Base-by-base conservation (phyloP, 768 basidiomycete species). In the Multifurca ochricompacta region DNA sequence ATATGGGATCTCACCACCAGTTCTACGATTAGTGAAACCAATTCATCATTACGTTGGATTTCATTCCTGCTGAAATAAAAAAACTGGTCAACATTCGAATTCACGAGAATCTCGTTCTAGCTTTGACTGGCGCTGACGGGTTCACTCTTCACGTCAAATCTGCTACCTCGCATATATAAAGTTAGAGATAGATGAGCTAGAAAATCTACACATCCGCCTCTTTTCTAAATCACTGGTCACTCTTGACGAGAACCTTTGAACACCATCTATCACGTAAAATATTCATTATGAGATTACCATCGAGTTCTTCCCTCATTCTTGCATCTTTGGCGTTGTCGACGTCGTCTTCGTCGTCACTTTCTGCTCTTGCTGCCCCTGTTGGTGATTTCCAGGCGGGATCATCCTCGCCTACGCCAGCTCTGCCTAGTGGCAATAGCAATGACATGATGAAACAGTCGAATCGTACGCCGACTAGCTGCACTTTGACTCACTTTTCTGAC, bases 281-380 rank as follows among this genome's bases (percentile, higher is more conserved):
- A 54, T 44, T 44, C 58, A 52, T 37, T 56, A 70, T 70, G 69
- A 66, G 59, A 51, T 42, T 69, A 46, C 61, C 66, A 2, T 51
- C 66, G 36, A 67, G 68, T 62, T 69, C 68, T 41, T 69, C 69
- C n/a, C 37, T 70, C 39, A 14, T 70, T 50, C 54, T 70, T 36
- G 68, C 67, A 7, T 60, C 66, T 16, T 61, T 70, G 42, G 69
- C 67, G 16, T 54, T 63, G 36, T 55, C 54, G 32, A 61, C 65
- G 3, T 65, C 68, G 0, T 67, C 66, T 16, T 59, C 67, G 1
- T 60, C 62, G 2, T 69, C 69, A n/a, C 57, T 67, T 18, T 62
- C 63, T 28, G 57, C 57, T 32, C 52, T 70, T 40, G 69, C 69
- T 2, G 67, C 67, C 1, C 69, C 69, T 8, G 51, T 64, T 7